Conservation (phyloP, 805 yeast species). For the Sugiyamaella americana region DNA sequence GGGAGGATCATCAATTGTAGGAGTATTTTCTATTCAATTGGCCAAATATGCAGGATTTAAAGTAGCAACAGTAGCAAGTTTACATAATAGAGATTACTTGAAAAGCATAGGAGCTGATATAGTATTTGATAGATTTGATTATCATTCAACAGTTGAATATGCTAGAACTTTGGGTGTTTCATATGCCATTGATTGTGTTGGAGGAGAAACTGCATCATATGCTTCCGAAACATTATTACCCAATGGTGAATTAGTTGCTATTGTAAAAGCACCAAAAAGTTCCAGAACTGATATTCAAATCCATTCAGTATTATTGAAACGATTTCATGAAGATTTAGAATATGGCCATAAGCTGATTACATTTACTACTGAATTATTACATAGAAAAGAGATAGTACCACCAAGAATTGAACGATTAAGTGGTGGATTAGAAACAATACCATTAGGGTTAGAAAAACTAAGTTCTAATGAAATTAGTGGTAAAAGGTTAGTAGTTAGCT, state of each 20-base stretch:
- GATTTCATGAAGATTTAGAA: conserved; percentile 7
- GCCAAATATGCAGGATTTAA: conserved; percentile 47
- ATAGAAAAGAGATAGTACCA: not conserved
- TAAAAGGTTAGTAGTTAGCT: conserved; percentile 3
- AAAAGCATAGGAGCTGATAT: conserved; percentile 46
- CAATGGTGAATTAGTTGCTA: conserved; percentile 5
- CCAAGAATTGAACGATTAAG: conserved; percentile 1
- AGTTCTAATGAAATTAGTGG: conserved; percentile 5
- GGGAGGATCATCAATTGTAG: conserved; percentile 57
- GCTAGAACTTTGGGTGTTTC: conserved; percentile 3
- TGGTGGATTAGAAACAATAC: conserved; percentile 9
- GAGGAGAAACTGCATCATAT: conserved; percentile 6
- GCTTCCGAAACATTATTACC: conserved; percentile 2
- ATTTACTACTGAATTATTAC: conserved; percentile 2
- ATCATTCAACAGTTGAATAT: not conserved
- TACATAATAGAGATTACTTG: conserved; percentile 38
- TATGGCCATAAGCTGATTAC: conserved; percentile 5
- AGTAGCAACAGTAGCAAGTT: conserved; percentile 47
- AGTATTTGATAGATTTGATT: conserved; percentile 36
- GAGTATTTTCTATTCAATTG: conserved; percentile 51
- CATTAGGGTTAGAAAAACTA: conserved; percentile 4
- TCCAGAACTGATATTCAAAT: not conserved
- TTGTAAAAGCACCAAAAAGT: conserved; percentile 5
- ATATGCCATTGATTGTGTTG: conserved; percentile 6
- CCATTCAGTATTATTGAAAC: conserved; percentile 3